Evolutionary conservation across 1,284 basidiomycete genomes (phyloP).

Genomic region (Omphalotus olearius): DNA sequence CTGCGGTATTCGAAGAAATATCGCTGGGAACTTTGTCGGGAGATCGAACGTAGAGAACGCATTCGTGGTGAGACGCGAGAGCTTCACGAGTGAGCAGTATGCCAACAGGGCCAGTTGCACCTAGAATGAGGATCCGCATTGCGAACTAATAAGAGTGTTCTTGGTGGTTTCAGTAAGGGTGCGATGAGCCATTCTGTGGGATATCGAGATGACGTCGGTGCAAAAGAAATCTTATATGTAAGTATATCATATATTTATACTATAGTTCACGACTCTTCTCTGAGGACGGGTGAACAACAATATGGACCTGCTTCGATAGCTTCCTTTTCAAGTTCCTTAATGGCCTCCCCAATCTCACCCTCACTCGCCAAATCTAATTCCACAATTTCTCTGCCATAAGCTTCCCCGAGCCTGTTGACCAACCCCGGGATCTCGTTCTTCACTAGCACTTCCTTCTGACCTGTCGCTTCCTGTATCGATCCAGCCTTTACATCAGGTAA

Average conservation of each 20-base stretch:
- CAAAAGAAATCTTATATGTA: too few species aligned
- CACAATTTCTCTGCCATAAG: conserved; percentile 53
- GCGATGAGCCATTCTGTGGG: neutral
- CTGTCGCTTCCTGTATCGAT: conserved; percentile 47
- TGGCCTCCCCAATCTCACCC: conserved; percentile 49
- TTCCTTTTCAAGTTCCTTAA: conserved; percentile 41
- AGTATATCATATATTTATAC: neutral
- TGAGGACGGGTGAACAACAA: neutral
- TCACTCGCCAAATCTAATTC: conserved; percentile 40
- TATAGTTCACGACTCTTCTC: too few species aligned
- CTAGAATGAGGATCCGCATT: conserved; percentile 44
- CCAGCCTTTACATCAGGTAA: conserved; percentile 81
- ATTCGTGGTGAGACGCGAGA: conserved; percentile 36
- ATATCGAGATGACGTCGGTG: neutral
- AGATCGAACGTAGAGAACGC: conserved; percentile 56
- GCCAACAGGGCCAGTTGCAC: conserved; percentile 59
- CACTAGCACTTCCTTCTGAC: conserved; percentile 31
- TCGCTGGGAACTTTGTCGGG: conserved; percentile 57
- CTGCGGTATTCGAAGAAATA: conserved; percentile 36
- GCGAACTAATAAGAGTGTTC: neutral
- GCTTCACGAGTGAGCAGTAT: conserved; percentile 48
- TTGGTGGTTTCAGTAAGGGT: neutral
- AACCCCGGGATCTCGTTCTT: conserved; percentile 50
- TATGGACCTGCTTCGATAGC: conserved; percentile 18
- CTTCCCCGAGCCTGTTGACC: conserved; percentile 45